phyloP scores from a whole-genome alignment of 257 asterid genomes.

The Solanum chmielewskii region DNA sequence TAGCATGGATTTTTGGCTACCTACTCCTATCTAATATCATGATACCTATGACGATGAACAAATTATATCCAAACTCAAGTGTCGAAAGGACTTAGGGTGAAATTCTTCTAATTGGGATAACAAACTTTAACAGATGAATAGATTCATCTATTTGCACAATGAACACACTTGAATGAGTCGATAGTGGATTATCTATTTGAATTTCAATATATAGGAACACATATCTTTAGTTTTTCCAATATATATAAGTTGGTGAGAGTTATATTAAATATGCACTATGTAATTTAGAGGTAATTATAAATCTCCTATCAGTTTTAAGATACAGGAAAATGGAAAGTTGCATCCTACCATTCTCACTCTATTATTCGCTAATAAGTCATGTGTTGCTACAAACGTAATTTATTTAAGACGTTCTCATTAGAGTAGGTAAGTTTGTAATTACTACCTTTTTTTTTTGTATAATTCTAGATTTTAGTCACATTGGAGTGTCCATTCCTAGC shows the following conservation, averaged over 20 bases:
- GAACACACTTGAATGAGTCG: background rate
- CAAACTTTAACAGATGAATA: background rate
- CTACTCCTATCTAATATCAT: background rate
- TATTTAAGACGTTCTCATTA: background rate
- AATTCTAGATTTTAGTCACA: background rate
- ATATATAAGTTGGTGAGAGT: background rate
- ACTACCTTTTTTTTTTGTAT: background rate
- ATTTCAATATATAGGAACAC: no score
- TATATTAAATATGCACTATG: background rate
- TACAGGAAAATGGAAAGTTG: background rate
- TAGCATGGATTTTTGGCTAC: background rate
- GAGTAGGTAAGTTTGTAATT: background rate
- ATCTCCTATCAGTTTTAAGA: background rate
- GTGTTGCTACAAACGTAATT: background rate
- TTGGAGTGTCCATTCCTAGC: background rate
- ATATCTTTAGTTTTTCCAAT: background rate
- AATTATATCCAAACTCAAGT: background rate
- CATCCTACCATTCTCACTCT: background rate
- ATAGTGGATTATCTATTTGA: no score
- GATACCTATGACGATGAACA: background rate
- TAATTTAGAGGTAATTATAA: background rate
- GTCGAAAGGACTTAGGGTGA: background rate
- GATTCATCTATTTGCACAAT: background rate
- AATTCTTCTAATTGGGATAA: background rate
- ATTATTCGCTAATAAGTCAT: background rate